Evolutionary conservation across 139 green algal species (phyloP), one percentile per base, ranked within the genome.

Genomic region (Auxenochlorella protothecoides): DNA sequence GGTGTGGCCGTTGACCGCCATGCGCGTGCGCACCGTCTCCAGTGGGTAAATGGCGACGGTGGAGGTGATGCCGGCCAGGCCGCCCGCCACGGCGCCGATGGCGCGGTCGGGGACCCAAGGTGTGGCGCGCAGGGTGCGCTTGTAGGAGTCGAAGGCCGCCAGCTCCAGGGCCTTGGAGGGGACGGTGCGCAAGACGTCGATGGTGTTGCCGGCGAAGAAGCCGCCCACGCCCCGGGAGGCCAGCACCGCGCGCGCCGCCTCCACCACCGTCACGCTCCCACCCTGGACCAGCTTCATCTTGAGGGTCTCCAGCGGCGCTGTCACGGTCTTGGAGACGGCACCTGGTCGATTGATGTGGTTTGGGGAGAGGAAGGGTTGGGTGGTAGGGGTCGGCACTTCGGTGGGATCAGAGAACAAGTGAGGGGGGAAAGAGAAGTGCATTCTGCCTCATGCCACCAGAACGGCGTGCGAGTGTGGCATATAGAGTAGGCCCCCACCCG

Each of bases 111-210:
- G 57, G 63, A 77, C 27, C 3, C 52, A 53, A 14, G 3, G 12
- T 11, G 63, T 69, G 53, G 53, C 55, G 11, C 56, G 68, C 68
- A 73, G 59, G 11, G 56, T 13, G 54, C 51, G 63, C 67, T 85
- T 85, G 62, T 74, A 76, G n/a, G 56, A 59, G 44, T 85, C 80
- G 62, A 77, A 85, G n/a, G 59, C 66, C 27, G 70, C 62, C 63
- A 85, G 78, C 78, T 85, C 77, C 6, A 84, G 74, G 16, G 65
- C 72, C 54, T 80, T 77, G 6, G 66, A 74, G 6, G 77, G 77
- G 54, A 84, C 80, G 5, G 74, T 77, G 6, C 80, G 63, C 51
- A 85, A 44, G 44, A 84, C 74, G 56, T 84, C 79, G 9, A 78
- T 54, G 27, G 53, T 63, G 73, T 78, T 78, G 61, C 73, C 62